These are phyloP conservation scores for Liriodendron chinense DNA, from an alignment of 164 flowering plant species.

Conservation along the genomic window DNA sequence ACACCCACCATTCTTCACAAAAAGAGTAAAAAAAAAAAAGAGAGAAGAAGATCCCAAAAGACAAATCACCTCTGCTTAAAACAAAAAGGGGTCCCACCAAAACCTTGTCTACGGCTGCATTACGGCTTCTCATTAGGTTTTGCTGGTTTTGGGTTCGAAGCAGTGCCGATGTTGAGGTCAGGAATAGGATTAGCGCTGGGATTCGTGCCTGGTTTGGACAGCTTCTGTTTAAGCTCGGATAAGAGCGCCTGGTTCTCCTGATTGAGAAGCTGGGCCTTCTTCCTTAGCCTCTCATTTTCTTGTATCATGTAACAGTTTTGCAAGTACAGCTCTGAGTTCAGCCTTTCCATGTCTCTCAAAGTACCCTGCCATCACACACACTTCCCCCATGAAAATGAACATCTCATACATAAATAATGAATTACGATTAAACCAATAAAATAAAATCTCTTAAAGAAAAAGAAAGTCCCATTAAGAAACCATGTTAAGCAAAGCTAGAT, in stretches of 20 bases:
- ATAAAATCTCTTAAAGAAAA: too few species aligned
- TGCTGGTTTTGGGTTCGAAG: constrained; percentile 20
- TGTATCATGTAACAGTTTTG: constrained; percentile 52
- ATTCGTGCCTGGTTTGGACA: constrained; percentile 16
- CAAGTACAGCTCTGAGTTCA: constrained; percentile 48
- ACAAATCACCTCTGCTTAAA: too few species aligned
- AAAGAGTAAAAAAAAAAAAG: too few species aligned
- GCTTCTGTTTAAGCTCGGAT: constrained; percentile 38
- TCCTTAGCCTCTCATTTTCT: constrained; percentile 59
- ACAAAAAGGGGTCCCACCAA: neutral
- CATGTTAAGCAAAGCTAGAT: too few species aligned
- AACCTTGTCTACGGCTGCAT: neutral
- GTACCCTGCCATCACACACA: too few species aligned
- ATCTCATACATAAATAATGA: too few species aligned
- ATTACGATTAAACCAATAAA: too few species aligned
- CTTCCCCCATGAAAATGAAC: too few species aligned
- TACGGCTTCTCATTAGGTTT: constrained; percentile 20
- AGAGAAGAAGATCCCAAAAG: too few species aligned
- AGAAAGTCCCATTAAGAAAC: too few species aligned
- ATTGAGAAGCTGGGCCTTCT: constrained; percentile 50
- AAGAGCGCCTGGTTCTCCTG: constrained; percentile 56
- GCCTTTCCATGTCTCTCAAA: constrained; percentile 40
- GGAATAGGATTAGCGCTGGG: neutral
- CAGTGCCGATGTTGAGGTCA: constrained; percentile 5
- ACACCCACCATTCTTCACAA: too few species aligned